These are phyloP conservation scores for Cytospora leucostoma DNA, from an alignment of 2,329 filamentous ascomycete species.

Conservation along the genomic window DNA sequence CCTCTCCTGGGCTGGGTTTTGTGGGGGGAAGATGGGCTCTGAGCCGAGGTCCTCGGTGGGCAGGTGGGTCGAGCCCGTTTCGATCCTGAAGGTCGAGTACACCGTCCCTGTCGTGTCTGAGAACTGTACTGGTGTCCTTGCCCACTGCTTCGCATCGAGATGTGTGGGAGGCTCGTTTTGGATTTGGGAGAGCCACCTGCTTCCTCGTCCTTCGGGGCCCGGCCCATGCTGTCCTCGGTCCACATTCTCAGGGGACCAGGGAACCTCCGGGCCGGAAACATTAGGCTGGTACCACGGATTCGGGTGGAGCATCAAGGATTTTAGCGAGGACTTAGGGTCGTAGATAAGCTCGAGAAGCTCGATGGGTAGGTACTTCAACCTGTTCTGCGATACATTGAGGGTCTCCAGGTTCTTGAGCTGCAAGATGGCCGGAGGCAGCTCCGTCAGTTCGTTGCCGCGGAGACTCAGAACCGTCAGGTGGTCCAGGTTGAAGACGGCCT, in stretches of 20 bases:
- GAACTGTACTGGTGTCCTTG: slow-evolving; percentile 37
- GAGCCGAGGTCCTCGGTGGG: slow-evolving; percentile 24
- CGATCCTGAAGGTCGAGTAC: slow-evolving; percentile 32
- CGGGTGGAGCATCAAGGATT: slow-evolving; percentile 57
- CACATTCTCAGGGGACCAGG: slow-evolving; percentile 21
- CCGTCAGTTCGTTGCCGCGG: slow-evolving; percentile 61
- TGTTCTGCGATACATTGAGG: slow-evolving; percentile 68
- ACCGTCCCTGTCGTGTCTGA: slow-evolving; percentile 30
- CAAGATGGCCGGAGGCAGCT: slow-evolving; percentile 61
- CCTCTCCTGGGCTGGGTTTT: slow-evolving; percentile 7
- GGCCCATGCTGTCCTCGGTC: slow-evolving; percentile 12
- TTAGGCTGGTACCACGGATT: slow-evolving; percentile 58
- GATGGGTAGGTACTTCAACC: slow-evolving; percentile 60
- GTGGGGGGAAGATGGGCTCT: not conserved
- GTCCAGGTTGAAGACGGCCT: slow-evolving; percentile 61
- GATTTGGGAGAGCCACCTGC: slow-evolving; percentile 11
- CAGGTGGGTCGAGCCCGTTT: slow-evolving; percentile 18
- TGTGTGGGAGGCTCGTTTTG: not conserved
- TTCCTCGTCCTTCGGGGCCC: slow-evolving; percentile 16
- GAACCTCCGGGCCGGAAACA: slow-evolving; percentile 21
- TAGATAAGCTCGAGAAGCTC: slow-evolving; percentile 62
- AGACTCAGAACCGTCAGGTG: slow-evolving; percentile 66
- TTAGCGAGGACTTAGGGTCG: slow-evolving; percentile 44
- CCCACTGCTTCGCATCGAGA: slow-evolving; percentile 18
- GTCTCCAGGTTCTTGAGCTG: slow-evolving; percentile 59